Base-by-base conservation (phyloP, 495 filamentous ascomycete species). In the Aspergillus conjunctus region DNA sequence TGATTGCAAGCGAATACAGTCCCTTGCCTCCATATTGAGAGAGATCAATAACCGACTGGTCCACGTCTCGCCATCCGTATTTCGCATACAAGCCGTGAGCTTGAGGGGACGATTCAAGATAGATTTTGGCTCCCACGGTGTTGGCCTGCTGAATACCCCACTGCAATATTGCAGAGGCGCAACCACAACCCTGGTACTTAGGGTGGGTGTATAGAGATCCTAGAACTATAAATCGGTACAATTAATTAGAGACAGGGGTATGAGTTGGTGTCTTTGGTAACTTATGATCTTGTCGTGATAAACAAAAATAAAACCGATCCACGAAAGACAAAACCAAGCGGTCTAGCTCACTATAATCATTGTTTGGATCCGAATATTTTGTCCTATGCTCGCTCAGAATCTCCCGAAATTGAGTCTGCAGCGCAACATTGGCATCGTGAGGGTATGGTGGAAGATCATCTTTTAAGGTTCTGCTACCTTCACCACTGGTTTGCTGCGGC, bases 1-100 rank as follows among this genome's bases (percentile, higher is more conserved):
- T 51, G 20, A 51, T 32, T 10, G 26, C 30, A 20, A 51, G 20
- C 4, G 49, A 12, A 17, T 51, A 51, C 30, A 15, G 17, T 14
- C 49, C 49, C 8, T 31, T 51, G 11, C 49, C 49, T 51, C 49
- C 22, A 51, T 30, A 51, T 7, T 51, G 11, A 32, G 22, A 31
- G 49, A 51, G 49, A 51, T 51, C 49, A 15, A 32, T 51, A 5
- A 51, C 15, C 17, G 49, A 51, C 26, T 17, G 49, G 21, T 51
- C 49, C 8, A 51, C 9, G 30, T n/a, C 49, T 31, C 49, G 12
- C 49, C 49, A 51, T 11, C 30, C 49, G 17, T 31, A 32, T 17
- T 51, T 51, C 3, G 30, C 22, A 51, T 51, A 51, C 12, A 51
- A 32, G 8, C 49, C 20, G 12, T 51, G 49, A 31, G 49, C 49